These are phyloP conservation scores for Dipodascopsis tothii DNA, from an alignment of 805 yeast genomes.

Conservation along the genomic window DNA sequence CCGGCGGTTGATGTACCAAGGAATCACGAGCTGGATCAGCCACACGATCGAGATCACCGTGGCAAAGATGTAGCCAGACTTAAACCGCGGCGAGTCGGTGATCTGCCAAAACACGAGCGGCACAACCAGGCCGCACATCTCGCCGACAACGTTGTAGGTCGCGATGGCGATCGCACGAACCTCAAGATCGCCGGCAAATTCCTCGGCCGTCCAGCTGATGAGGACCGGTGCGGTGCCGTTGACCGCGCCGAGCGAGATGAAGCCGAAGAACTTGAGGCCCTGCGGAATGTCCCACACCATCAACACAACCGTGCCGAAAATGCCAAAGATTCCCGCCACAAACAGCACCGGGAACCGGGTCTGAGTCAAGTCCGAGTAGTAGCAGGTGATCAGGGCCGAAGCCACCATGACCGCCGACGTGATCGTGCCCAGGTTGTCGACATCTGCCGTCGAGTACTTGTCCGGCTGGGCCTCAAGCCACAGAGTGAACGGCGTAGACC, in stretches of 20 bases:
- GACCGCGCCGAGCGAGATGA: slow-evolving; percentile 48
- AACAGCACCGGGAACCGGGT: slow-evolving; percentile 12
- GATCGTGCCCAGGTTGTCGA: slow-evolving; percentile 46
- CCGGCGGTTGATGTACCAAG: slow-evolving; percentile 5
- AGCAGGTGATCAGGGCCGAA: slow-evolving; percentile 28
- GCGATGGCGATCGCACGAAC: slow-evolving; percentile 48
- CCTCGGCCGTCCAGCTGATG: slow-evolving; percentile 57
- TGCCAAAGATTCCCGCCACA: slow-evolving; percentile 32
- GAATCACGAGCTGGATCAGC: slow-evolving; percentile 6
- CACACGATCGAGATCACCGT: slow-evolving; percentile 2
- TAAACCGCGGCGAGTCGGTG: slow-evolving; percentile 6
- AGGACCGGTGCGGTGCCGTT: slow-evolving; percentile 56
- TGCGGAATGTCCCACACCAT: slow-evolving; percentile 51
- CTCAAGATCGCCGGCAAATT: slow-evolving; percentile 47
- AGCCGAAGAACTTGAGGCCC: slow-evolving; percentile 53
- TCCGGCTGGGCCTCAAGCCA: slow-evolving; percentile 46
- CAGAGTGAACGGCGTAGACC: slow-evolving; percentile 49
- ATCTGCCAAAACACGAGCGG: slow-evolving; percentile 17
- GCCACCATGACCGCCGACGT: slow-evolving; percentile 55
- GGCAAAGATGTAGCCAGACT: slow-evolving; percentile 9
- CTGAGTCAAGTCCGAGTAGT: slow-evolving; percentile 39
- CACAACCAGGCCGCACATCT: too few relatives aligned
- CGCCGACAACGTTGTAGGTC: slow-evolving; percentile 44
- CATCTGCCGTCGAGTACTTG: slow-evolving; percentile 36
- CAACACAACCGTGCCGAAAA: slow-evolving; percentile 45